Conservation (phyloP, 139 green algal species). For the Nannochloris sp. region DNA sequence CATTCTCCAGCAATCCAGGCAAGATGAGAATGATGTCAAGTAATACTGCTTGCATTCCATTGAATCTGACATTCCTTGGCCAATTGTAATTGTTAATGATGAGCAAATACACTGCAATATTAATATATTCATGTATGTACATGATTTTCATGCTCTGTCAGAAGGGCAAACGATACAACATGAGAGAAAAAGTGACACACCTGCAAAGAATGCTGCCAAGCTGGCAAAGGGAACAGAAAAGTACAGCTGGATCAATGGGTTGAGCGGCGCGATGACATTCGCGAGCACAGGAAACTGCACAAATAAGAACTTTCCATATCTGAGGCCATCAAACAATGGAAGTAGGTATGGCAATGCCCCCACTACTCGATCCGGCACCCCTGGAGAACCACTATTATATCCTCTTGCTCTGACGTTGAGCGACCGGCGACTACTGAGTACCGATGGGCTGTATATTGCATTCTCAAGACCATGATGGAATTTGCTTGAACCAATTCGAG, state of each 20-base stretch:
- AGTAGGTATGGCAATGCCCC: conserved; percentile 30
- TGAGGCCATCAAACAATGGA: conserved; percentile 41
- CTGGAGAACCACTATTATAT: background rate
- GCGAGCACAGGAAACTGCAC: conserved; percentile 29
- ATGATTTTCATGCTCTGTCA: no score
- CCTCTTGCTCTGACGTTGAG: background rate
- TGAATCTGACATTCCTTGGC: conserved; percentile 59
- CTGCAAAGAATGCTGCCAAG: conserved; percentile 41
- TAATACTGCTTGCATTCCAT: conserved; percentile 77
- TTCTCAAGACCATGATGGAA: no score
- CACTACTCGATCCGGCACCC: conserved; percentile 29
- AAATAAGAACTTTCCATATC: conserved; percentile 39
- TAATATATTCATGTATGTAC: no score
- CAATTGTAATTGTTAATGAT: conserved; percentile 30
- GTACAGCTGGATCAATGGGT: conserved; percentile 36
- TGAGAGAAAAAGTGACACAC: no score
- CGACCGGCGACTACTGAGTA: background rate
- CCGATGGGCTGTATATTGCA: background rate
- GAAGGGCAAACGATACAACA: no score
- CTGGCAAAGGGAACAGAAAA: conserved; percentile 32
- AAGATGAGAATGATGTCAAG: conserved; percentile 78
- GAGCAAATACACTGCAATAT: conserved; percentile 32
- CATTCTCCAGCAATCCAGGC: conserved; percentile 38
- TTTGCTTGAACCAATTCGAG: no score
- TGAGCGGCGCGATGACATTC: conserved; percentile 25